Percentiles rank a stretch among this genome's conserved stretches.
phyloP scores from a whole-genome alignment of 345 rosid genomes.

The Gynandropsis gynandra region DNA sequence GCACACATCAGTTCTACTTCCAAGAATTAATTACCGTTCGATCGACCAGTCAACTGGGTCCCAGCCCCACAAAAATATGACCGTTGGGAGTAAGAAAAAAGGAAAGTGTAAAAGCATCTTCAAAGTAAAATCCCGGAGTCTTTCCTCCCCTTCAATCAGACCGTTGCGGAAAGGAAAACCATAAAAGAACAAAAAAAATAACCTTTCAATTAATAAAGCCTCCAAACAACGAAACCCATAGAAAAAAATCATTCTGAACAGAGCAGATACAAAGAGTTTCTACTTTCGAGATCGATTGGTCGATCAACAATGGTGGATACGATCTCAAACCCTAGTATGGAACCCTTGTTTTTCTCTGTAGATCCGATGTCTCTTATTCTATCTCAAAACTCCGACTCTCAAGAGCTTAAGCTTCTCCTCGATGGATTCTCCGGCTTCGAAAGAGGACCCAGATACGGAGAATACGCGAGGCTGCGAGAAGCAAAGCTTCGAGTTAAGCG shows the following conservation, averaged over 20 bases:
- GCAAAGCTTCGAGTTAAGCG: constrained; percentile 50
- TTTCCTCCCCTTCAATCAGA: constrained; percentile 7
- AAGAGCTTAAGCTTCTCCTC: constrained; percentile 42
- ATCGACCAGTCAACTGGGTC: constrained; percentile 9
- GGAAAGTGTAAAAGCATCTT: constrained; percentile 11
- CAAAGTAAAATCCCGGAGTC: background rate
- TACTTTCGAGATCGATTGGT: background rate
- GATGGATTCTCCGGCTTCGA: constrained; percentile 44
- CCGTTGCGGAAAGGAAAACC: constrained; percentile 18
- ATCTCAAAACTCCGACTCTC: constrained; percentile 44
- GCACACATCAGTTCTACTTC: too few relatives aligned
- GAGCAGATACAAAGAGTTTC: background rate
- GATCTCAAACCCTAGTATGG: constrained; percentile 29
- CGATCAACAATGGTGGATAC: constrained; percentile 36
- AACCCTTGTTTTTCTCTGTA: constrained; percentile 37
- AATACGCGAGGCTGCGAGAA: constrained; percentile 67
- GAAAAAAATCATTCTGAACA: constrained; percentile 1
- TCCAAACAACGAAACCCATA: constrained; percentile 8
- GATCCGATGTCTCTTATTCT: constrained; percentile 66
- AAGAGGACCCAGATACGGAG: constrained; percentile 85
- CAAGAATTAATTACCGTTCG: constrained; percentile 20
- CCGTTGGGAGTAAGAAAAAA: constrained; percentile 15
- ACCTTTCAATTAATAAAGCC: constrained; percentile 14
- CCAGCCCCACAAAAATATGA: constrained; percentile 19
- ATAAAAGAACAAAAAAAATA: constrained; percentile 4